Evolutionary conservation across 257 asterid genomes (phyloP).

Genomic region (Asclepias syriaca): DNA sequence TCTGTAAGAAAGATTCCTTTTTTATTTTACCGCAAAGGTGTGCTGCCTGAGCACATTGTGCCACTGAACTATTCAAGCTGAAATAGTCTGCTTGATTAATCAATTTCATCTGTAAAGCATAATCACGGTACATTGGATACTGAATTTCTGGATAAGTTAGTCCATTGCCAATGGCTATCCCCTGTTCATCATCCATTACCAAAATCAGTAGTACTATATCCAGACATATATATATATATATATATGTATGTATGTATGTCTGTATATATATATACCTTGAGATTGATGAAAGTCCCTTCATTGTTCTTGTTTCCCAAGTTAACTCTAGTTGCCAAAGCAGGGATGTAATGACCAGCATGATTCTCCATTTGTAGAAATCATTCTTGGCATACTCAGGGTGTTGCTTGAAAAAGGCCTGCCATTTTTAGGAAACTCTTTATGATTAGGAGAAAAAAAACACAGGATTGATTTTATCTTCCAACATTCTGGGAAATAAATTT

Average conservation of each 20-base stretch:
- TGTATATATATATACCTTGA: neutral
- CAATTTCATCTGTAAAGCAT: constrained; percentile 44
- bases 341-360: constrained; percentile 15
- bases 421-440: neutral
- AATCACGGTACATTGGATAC: constrained; percentile 45
- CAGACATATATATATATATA: no score
- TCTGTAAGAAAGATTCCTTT: no score
- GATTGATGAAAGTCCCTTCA: constrained; percentile 6
- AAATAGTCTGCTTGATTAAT: constrained; percentile 36
- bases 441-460: neutral
- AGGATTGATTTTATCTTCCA: neutral
- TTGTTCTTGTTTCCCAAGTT: constrained; percentile 12
- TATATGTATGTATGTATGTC: no score
- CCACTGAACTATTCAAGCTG: constrained; percentile 20
- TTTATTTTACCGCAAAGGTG: constrained; percentile 38
- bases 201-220: neutral
- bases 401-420: constrained; percentile 12
- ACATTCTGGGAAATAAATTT: neutral
- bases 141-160: constrained; percentile 60
- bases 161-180: constrained; percentile 65
- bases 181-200: constrained; percentile 25
- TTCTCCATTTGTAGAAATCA: constrained; percentile 17
- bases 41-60: constrained; percentile 35
- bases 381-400: constrained; percentile 13
- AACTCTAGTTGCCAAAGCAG: constrained; percentile 14